phyloP scores from a whole-genome alignment of 2,329 filamentous ascomycete species.

The Emergomyces orientalis region DNA sequence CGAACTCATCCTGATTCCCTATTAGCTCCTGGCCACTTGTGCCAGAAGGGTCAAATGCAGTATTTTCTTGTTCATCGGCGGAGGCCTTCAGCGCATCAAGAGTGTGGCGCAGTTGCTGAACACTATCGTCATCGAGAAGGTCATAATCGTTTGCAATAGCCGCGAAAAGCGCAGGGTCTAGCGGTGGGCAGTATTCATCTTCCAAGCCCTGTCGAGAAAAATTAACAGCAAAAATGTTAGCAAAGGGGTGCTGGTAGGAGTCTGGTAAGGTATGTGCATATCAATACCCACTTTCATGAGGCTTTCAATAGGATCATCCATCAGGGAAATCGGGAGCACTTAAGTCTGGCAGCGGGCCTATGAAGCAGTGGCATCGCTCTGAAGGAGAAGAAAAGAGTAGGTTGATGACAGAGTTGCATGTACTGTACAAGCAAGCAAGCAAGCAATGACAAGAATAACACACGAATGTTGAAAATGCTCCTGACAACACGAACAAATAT shows the following conservation, averaged over 20 bases:
- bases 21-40: constrained; percentile 41
- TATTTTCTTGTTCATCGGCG: constrained; percentile 59
- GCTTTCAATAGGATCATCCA: constrained; percentile 6
- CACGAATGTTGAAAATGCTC: neutral
- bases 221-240: neutral
- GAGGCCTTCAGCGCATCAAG: constrained; percentile 57
- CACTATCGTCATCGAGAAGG: constrained; percentile 43
- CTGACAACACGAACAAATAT: neutral
- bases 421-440: neutral
- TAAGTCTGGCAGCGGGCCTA: neutral
- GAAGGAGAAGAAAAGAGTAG: neutral
- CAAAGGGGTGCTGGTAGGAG: neutral
- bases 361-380: constrained; percentile 6
- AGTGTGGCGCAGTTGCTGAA: constrained; percentile 47
- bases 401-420: neutral
- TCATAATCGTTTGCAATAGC: constrained; percentile 69
- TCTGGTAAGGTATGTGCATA: neutral
- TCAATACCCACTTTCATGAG: constrained; percentile 1
- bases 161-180: constrained; percentile 69
- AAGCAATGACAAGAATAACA: neutral
- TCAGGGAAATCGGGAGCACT: constrained; percentile 3
- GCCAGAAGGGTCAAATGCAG: constrained; percentile 68
- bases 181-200: constrained; percentile 61
- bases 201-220: constrained; percentile 35
- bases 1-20: constrained; percentile 18